Base-by-base conservation (phyloP, 2,329 filamentous ascomycete genomes). In the Alternaria sp. region DNA sequence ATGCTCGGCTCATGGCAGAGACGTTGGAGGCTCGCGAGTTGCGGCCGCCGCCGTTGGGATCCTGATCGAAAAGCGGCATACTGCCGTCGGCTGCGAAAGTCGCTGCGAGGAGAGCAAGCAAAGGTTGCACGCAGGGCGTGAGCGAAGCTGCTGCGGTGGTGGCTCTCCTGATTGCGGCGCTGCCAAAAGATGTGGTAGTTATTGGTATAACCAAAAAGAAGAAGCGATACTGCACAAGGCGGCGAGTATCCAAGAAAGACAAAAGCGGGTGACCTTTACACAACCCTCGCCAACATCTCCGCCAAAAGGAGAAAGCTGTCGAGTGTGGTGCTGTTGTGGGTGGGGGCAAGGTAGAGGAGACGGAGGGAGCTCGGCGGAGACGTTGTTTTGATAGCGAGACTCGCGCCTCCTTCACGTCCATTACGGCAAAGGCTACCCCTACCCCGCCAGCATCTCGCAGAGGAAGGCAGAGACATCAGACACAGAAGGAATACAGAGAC, bases 11-110 rank as follows among this genome's bases (percentile, higher is more conserved):
- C 51, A 70, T 71, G 23, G 71, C 75, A 23, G 84, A 85, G 58
- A 82, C 68, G 71, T 82, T 82, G 33, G 83, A 85, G 33, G 82
- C 80, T 67, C 82, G 75, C 71, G 83, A 85, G 70, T 78, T 82
- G 56, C 83, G 82, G 51, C 83, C 83, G 67, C 80, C 82, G 68
- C 79, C 68, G 69, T 81, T 83, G 44, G 79, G 79, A 60, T 84
- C 82, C 58, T 76, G 74, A 59, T 84, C 80, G 53, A 78, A 71
- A 64, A 81, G 81, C 83, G 85, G 84, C 71, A 73, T 80, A 76
- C 69, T 74, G 61, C 47, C 37, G 60, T 49, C 23, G 23, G n/a
- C 37, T 11, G 46, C 43, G 25, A 57, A 47, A 25, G 23, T 21
- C 64, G 37, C 49, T 53, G 30, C 54, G 33, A 15, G 41, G 21